Conservation (phyloP, 2,329 filamentous ascomycete species). For the Aspergillus costaricaensis region DNA sequence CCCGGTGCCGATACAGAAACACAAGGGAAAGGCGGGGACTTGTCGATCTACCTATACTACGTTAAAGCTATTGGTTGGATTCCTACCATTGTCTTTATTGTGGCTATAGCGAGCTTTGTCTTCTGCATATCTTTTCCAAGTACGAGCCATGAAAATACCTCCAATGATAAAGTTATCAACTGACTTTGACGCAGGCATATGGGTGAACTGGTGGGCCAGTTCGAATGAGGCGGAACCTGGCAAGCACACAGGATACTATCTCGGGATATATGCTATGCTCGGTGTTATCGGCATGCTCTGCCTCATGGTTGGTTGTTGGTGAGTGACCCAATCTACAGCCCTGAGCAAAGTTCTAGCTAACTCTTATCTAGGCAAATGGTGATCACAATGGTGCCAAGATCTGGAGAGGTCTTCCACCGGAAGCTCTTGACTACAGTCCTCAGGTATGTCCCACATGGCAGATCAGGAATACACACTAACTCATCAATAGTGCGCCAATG, state of each 20-base stretch:
- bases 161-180: neutral
- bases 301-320: slow-evolving; percentile 42
- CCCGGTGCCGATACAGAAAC: slow-evolving; percentile 26
- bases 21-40: slow-evolving; percentile 42
- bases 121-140: slow-evolving; percentile 47
- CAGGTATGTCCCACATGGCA: slow-evolving; percentile 30
- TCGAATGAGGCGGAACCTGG: slow-evolving; percentile 40
- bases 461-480: slow-evolving; percentile 24
- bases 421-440: slow-evolving; percentile 52
- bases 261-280: slow-evolving; percentile 45
- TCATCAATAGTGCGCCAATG: slow-evolving; percentile 38
- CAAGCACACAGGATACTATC: slow-evolving; percentile 37
- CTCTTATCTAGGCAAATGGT: slow-evolving; percentile 47
- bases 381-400: slow-evolving; percentile 56
- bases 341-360: slow-evolving; percentile 2
- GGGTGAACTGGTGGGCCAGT: slow-evolving; percentile 46
- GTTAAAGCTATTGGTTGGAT: slow-evolving; percentile 41
- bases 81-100: slow-evolving; percentile 37
- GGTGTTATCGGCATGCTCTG: slow-evolving; percentile 39
- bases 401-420: slow-evolving; percentile 53
- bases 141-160: slow-evolving; percentile 18
- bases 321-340: slow-evolving; percentile 5
- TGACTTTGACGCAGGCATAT: slow-evolving; percentile 32
- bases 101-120: slow-evolving; percentile 41
- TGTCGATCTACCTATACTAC: slow-evolving; percentile 47